A percentile compares a stretch with the other conserved stretches of the same genome.
Evolutionary conservation across 768 basidiomycete genomes (phyloP).

Genomic region (Lanmaoa pseudosensibilis): DNA sequence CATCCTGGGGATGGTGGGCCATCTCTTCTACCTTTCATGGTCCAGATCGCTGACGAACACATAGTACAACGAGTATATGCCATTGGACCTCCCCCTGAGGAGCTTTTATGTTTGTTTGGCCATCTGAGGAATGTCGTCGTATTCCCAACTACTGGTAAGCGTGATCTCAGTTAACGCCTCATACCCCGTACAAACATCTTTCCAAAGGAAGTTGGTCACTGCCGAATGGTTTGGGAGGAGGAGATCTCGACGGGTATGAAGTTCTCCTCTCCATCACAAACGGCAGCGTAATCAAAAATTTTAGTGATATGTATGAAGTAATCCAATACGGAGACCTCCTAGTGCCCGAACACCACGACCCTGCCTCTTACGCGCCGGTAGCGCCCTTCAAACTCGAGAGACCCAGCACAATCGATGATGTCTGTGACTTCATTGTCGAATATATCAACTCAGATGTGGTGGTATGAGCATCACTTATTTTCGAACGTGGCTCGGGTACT

Average conservation of each 20-base stretch:
- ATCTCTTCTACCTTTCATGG: background rate
- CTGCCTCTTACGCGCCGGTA: slow-evolving; percentile 51
- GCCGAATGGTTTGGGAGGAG: slow-evolving; percentile 69
- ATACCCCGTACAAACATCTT: background rate
- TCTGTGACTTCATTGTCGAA: slow-evolving; percentile 79
- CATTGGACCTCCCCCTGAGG: slow-evolving; percentile 66
- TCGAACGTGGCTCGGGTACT: background rate
- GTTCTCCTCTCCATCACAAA: background rate
- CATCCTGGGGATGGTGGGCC: slow-evolving; percentile 72
- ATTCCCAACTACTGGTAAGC: slow-evolving; percentile 59
- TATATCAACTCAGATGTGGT: slow-evolving; percentile 83
- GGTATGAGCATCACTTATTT: slow-evolving; percentile 40
- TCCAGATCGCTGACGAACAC: slow-evolving; percentile 2
- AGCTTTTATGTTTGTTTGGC: slow-evolving; percentile 54
- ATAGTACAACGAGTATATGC: slow-evolving; percentile 69
- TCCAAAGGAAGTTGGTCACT: slow-evolving; percentile 56
- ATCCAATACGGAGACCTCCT: slow-evolving; percentile 56
- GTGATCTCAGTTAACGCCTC: background rate
- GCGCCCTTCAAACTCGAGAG: slow-evolving; percentile 39
- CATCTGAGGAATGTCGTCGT: slow-evolving; percentile 72
- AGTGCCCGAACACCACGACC: slow-evolving; percentile 47
- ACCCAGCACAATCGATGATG: slow-evolving; percentile 62
- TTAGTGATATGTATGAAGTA: slow-evolving; percentile 66
- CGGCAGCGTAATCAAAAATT: background rate
- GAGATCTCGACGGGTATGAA: slow-evolving; percentile 74